These are phyloP conservation scores for Penicillium occitanis DNA, from an alignment of 2,329 filamentous ascomycete genomes.

Conservation along the genomic window DNA sequence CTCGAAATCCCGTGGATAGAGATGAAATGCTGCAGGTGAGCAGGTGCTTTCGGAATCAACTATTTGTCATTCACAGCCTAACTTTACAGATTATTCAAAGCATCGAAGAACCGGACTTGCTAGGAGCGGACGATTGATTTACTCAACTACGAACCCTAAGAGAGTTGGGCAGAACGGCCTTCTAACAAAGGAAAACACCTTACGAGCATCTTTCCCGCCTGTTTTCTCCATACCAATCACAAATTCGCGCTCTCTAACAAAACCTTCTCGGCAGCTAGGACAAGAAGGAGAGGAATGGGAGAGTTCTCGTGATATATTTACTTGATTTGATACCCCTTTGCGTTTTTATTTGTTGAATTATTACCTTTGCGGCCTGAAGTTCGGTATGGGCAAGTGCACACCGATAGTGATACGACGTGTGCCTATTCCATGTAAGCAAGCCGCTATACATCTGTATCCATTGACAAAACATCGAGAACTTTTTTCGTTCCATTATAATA, in stretches of 20 bases:
- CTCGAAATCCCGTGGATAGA: background rate
- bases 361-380: background rate
- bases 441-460: background rate
- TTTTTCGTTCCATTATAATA: background rate
- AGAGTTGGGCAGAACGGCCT: background rate
- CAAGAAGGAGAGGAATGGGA: slow-evolving; percentile 35
- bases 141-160: slow-evolving; percentile 26
- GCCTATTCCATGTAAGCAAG: background rate
- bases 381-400: background rate
- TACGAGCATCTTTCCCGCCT: slow-evolving; percentile 33
- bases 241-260: background rate
- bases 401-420: background rate
- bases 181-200: slow-evolving; percentile 17
- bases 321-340: slow-evolving; percentile 18
- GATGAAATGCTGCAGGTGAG: slow-evolving; percentile 17
- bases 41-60: background rate
- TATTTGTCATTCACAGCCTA: slow-evolving; percentile 9
- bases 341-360: slow-evolving; percentile 5
- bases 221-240: background rate
- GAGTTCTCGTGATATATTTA: slow-evolving; percentile 27
- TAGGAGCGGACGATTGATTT: slow-evolving; percentile 25
- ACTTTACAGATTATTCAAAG: slow-evolving; percentile 36
- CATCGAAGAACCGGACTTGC: slow-evolving; percentile 17
- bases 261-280: background rate
- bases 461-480: background rate